Evolutionary conservation across 306 rosid species (phyloP), one percentile per base, ranked within the genome.

Genomic region (Sicyos edulis): DNA sequence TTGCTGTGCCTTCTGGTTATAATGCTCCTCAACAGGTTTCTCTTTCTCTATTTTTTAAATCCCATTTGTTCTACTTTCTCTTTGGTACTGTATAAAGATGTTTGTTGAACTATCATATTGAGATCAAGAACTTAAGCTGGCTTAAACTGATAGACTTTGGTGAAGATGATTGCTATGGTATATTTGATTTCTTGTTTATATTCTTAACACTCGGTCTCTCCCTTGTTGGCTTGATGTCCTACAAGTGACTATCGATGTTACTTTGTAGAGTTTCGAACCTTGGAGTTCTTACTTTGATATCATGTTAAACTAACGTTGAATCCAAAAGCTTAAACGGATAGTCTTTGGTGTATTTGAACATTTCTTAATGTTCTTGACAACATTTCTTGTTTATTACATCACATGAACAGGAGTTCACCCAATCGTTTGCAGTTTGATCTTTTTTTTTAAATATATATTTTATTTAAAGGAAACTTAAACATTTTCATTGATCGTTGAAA

Each of bases 21-120:
- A 88, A 88, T 66, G 91, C 95, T 64, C 96, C 96, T 60, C 91
- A 86, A 78, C 96, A 90, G 81, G 93, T 86, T 74, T 24, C 17
- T 37, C 21, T 45, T 22, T 17, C 54, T 61, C 37, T 32, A 3
- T 32, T 26, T 32, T 32, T 17, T 45, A 44, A 24, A 42, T 65
- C 6, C 29, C n/a, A 14, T 61, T 56, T 55, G 32, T 20, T 19
- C 32, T 54, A 16, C 19, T 60, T 15, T 60, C 66, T 29, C 24
- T 61, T 17, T 29, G 16, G 10, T 26, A 29, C 19, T 14, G 37
- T 32, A 32, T 5, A 32, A 51, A 13, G 2, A 13, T 6, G 2
- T 51, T 14, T 51, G 54, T 15, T 51, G 15, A 50, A 50, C 53
- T 50, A 50, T 4, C 53, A 15, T 32, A 15, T 32, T 32, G 21